Percentiles rank a stretch among this genome's conserved stretches.
Conservation (phyloP, 768 basidiomycete species). For the Tricholoma sp. region DNA sequence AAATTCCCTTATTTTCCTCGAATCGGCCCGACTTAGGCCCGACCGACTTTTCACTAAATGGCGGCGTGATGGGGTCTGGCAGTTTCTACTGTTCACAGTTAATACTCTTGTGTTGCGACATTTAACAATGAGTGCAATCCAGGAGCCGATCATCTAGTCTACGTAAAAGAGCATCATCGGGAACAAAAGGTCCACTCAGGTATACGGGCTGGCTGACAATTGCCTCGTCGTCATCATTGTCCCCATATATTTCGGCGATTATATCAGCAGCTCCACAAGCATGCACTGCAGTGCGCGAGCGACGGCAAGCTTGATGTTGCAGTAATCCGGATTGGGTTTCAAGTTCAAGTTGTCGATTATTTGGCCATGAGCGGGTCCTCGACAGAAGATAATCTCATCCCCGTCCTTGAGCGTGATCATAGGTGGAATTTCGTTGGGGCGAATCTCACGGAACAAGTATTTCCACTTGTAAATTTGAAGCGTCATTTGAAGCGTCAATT, state of each 20-base stretch:
- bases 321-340: conserved; percentile 7
- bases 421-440: background rate
- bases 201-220: conserved; percentile 6
- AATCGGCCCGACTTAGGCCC: too few relatives aligned
- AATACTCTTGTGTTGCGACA: too few relatives aligned
- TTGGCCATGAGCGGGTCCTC: background rate
- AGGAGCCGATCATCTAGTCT: conserved; percentile 1
- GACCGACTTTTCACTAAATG: too few relatives aligned
- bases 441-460: background rate
- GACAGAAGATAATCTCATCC: background rate
- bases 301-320: conserved; percentile 10
- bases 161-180: conserved; percentile 7
- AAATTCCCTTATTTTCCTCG: too few relatives aligned
- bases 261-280: conserved; percentile 11
- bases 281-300: conserved; percentile 8
- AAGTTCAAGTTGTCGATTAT: background rate
- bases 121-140: too few relatives aligned
- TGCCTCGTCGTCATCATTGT: conserved; percentile 7
- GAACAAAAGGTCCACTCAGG: conserved; percentile 8
- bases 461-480: too few relatives aligned
- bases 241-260: conserved; percentile 1
- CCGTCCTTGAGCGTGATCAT: background rate
- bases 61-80: too few relatives aligned
- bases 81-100: too few relatives aligned
- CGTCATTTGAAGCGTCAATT: background rate